Evolutionary conservation across 805 yeast species (phyloP).

Genomic region (Jamesozyma piceae): DNA sequence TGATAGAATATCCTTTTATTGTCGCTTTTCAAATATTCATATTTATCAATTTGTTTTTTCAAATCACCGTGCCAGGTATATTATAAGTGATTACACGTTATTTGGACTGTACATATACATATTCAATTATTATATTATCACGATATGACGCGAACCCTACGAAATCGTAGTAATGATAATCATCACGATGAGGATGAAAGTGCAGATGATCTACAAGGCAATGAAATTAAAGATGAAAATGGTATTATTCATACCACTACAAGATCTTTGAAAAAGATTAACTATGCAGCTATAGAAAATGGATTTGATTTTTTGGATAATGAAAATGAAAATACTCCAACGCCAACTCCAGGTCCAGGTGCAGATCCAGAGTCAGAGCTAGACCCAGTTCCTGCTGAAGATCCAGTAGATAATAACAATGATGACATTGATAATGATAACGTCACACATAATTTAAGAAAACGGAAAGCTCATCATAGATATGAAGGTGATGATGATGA

Average conservation of each 20-base stretch:
- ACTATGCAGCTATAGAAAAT: slow-evolving; percentile 32
- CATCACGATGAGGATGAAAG: slow-evolving; percentile 13
- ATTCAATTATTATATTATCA: too few species aligned
- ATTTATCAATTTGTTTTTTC: too few species aligned
- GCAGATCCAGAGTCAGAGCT: neutral
- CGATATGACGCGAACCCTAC: slow-evolving; percentile 13
- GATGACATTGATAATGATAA: slow-evolving; percentile 11
- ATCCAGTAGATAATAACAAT: neutral
- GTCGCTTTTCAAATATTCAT: too few species aligned
- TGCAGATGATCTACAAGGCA: slow-evolving; percentile 18
- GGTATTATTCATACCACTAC: slow-evolving; percentile 24
- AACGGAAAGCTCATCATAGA: slow-evolving; percentile 5
- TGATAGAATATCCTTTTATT: too few species aligned
- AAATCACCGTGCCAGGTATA: too few species aligned
- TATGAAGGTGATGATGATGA: slow-evolving; percentile 23
- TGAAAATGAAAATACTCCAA: slow-evolving; percentile 8
- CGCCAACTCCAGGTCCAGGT: neutral
- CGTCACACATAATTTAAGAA: slow-evolving; percentile 5
- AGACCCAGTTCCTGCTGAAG: neutral
- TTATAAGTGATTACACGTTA: too few species aligned
- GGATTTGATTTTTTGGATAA: slow-evolving; percentile 25
- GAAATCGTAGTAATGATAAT: slow-evolving; percentile 7
- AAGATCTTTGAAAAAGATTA: slow-evolving; percentile 29
- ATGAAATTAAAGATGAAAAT: slow-evolving; percentile 22
- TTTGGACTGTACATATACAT: too few species aligned